These are phyloP conservation scores for Lentinula raphanica DNA, from an alignment of 768 basidiomycete genomes.

Conservation along the genomic window DNA sequence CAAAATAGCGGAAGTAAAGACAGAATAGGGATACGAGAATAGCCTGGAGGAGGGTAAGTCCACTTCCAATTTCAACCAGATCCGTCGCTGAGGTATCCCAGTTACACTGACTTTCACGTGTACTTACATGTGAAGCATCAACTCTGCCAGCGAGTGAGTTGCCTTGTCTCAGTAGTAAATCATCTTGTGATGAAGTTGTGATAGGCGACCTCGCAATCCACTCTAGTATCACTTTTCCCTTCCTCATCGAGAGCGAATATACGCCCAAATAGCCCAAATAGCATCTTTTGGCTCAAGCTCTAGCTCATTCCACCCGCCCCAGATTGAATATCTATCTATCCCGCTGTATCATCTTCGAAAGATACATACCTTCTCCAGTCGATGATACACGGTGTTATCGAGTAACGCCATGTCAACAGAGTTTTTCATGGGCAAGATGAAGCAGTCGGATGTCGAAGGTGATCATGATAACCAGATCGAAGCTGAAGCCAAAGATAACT, in stretches of 20 bases:
- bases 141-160: background rate
- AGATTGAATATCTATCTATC: constrained; percentile 76
- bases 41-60: background rate
- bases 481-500: constrained; percentile 47
- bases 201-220: background rate
- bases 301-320: constrained; percentile 74
- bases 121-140: background rate
- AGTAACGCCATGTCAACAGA: constrained; percentile 22
- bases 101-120: constrained; percentile 6
- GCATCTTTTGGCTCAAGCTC: constrained; percentile 51
- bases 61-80: background rate
- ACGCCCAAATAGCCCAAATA: constrained; percentile 27
- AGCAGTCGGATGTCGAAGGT: background rate
- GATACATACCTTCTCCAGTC: constrained; percentile 50
- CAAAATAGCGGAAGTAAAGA: constrained; percentile 53
- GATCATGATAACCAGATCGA: background rate
- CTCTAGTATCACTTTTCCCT: background rate
- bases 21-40: constrained; percentile 31
- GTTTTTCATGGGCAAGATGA: background rate
- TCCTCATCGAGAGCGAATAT: background rate
- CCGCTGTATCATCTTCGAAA: constrained; percentile 72
- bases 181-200: background rate
- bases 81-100: background rate
- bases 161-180: background rate
- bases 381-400: no score